Percentiles rank a stretch among this genome's conserved stretches.
Evolutionary conservation across 208 protist species (phyloP).

Genomic region (Acanthamoeba triangularis): DNA sequence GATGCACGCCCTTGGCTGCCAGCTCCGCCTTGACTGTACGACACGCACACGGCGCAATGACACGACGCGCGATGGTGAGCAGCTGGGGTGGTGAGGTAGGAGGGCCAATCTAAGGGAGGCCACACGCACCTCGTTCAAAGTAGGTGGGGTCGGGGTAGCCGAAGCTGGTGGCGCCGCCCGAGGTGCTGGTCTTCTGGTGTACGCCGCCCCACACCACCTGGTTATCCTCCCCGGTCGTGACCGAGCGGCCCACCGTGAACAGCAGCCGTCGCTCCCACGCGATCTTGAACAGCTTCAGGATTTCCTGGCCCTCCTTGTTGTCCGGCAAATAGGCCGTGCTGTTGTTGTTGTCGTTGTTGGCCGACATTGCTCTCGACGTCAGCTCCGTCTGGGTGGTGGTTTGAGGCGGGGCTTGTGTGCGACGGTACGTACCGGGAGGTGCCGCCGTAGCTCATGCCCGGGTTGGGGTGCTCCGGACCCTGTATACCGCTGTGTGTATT

Average conservation of each 20-base stretch:
- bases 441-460: slow-evolving; percentile 30
- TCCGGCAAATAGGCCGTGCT: slow-evolving; percentile 64
- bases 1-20: slow-evolving; percentile 30
- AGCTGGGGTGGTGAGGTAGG: neutral
- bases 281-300: slow-evolving; percentile 45
- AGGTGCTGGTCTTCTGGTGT: slow-evolving; percentile 71
- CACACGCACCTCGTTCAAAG: slow-evolving; percentile 33
- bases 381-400: neutral
- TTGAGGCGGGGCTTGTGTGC: neutral
- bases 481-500: slow-evolving; percentile 1
- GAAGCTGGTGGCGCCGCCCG: slow-evolving; percentile 73
- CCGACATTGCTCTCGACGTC: too few relatives aligned
- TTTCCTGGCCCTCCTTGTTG: slow-evolving; percentile 56
- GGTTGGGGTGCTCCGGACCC: slow-evolving; percentile 52
- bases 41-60: neutral
- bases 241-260: slow-evolving; percentile 38
- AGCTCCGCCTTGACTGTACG: slow-evolving; percentile 65
- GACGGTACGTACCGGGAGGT: neutral
- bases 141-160: slow-evolving; percentile 76
- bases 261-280: slow-evolving; percentile 71
- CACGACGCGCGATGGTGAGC: neutral
- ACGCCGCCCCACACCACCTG: slow-evolving; percentile 76
- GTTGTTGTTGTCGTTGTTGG: neutral
- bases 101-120: neutral
- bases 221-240: slow-evolving; percentile 66